Evolutionary conservation across 176 grass and related monocot species (phyloP), one percentile per base, ranked within the genome.

Genomic region (Canna indica): DNA sequence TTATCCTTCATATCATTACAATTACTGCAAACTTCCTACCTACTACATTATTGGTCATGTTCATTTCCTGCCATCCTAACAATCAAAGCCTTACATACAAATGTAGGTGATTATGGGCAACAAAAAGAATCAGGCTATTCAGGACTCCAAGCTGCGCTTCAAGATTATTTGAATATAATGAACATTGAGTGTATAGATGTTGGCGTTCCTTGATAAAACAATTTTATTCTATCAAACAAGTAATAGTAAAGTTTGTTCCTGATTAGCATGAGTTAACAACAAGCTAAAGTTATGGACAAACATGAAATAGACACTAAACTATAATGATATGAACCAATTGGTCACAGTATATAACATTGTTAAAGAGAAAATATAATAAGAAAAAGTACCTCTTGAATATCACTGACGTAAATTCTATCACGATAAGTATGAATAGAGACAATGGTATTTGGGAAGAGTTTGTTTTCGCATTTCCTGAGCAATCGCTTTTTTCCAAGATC

Each of bases 401-500:
- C 94, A 18, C 94, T 90, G 59, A 99, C 80, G 14, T 99, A 99
- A 60, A 99, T 99, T 72, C 94, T 88, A 84, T 99, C 94, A 70
- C 94, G 80, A 70, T 99, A 99, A 44, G 94, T 88, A 77, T 99
- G 89, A 68, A 99, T 93, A 42, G 86, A 93, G 24, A 99, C 60
- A 77, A 99, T 86, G 0, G 80, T 86, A 82, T 73, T 85, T 3
- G 89, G 94, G 57, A 99, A 99, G 58, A 99, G 84, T 67, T 99
- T 99, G 68, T 99, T 99, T 79, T 99, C 90, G 59, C 94, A 99
- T 81, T 99, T 99, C 48, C 90, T 85, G 52, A 93, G 86, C 80
- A 99, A 85, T 42, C 92, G 90, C 75, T 82, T 99, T 73, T 85
- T 99, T 28, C 94, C 94, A 18, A 99, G 79, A 77, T 93, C 90